phyloP scores from a whole-genome alignment of 768 basidiomycete species.

The Lactarius trivialis region DNA sequence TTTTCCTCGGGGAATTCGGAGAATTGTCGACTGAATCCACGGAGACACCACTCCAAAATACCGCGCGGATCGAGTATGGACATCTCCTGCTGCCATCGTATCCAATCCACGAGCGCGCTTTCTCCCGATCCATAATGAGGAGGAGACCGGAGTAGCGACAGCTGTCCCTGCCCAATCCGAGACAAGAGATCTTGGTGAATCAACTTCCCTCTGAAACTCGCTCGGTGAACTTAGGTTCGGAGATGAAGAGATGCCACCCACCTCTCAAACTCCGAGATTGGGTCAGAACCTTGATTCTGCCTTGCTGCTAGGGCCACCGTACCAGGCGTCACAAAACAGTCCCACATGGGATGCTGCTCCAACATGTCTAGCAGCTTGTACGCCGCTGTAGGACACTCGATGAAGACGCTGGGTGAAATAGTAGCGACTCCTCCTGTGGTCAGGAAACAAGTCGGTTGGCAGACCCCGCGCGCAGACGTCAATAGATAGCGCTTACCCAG shows the following conservation, averaged over 20 bases:
- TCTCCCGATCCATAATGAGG: conserved; percentile 28
- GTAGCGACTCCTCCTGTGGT: conserved; percentile 63
- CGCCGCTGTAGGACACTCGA: conserved; percentile 45
- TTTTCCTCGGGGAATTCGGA: conserved; percentile 32
- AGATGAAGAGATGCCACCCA: background rate
- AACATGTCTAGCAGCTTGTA: conserved; percentile 45
- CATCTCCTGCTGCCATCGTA: conserved; percentile 8
- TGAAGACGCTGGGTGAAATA: conserved; percentile 56
- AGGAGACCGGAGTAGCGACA: conserved; percentile 50
- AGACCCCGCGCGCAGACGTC: background rate
- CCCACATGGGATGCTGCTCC: conserved; percentile 59
- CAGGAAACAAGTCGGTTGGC: background rate
- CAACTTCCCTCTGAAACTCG: conserved; percentile 22
- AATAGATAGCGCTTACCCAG: conserved; percentile 40
- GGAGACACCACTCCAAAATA: conserved; percentile 40
- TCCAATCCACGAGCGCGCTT: conserved; percentile 8
- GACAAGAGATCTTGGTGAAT: conserved; percentile 32
- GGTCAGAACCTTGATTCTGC: conserved; percentile 28
- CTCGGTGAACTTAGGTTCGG: background rate
- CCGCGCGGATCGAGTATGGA: conserved; percentile 31
- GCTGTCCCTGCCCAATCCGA: conserved; percentile 48
- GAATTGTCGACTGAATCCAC: conserved; percentile 36
- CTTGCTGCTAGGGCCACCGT: conserved; percentile 52
- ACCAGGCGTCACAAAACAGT: conserved; percentile 57
- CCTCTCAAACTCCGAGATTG: conserved; percentile 22